Percentiles rank a stretch among this genome's conserved stretches.
Conservation (phyloP, 2,329 filamentous ascomycete genomes). For the Paecilomyces variotii region DNA sequence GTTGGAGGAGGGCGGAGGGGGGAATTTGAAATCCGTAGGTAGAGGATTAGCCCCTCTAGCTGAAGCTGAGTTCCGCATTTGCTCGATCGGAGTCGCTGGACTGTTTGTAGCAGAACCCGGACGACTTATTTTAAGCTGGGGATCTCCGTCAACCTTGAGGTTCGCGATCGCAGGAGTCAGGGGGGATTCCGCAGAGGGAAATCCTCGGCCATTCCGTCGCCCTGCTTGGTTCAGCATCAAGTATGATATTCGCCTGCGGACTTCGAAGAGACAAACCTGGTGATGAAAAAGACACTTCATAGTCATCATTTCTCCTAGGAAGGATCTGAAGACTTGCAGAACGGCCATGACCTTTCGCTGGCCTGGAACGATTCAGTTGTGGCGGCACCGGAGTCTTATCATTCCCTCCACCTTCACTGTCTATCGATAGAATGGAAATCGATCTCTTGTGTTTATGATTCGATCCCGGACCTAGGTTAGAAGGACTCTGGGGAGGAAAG, state of each 20-base stretch:
- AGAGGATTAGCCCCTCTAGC: slow-evolving; percentile 28
- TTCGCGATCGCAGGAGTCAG: slow-evolving; percentile 19
- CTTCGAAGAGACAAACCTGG: background rate
- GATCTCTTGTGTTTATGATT: slow-evolving; percentile 58
- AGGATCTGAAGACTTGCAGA: slow-evolving; percentile 76
- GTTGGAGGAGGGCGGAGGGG: slow-evolving; percentile 33
- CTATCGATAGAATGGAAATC: slow-evolving; percentile 74
- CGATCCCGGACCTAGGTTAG: slow-evolving; percentile 21
- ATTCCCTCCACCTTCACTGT: slow-evolving; percentile 36
- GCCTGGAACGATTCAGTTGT: slow-evolving; percentile 40
- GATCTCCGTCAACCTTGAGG: slow-evolving; percentile 26
- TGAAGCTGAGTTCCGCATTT: slow-evolving; percentile 35
- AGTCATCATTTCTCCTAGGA: slow-evolving; percentile 39
- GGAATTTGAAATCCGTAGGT: slow-evolving; percentile 50
- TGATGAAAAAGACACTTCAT: slow-evolving; percentile 19
- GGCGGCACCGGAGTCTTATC: slow-evolving; percentile 24
- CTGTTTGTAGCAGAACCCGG: slow-evolving; percentile 19
- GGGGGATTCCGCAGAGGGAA: slow-evolving; percentile 22
- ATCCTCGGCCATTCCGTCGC: slow-evolving; percentile 26
- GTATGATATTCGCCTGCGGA: background rate
- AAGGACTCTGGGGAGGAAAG: slow-evolving; percentile 30
- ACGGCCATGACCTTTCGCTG: slow-evolving; percentile 60
- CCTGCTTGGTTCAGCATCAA: slow-evolving; percentile 15
- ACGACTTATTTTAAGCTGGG: slow-evolving; percentile 17
- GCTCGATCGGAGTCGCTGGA: slow-evolving; percentile 27